Evolutionary conservation across 2,329 filamentous ascomycete species (phyloP).

Genomic region (Nannizzia gypsea): DNA sequence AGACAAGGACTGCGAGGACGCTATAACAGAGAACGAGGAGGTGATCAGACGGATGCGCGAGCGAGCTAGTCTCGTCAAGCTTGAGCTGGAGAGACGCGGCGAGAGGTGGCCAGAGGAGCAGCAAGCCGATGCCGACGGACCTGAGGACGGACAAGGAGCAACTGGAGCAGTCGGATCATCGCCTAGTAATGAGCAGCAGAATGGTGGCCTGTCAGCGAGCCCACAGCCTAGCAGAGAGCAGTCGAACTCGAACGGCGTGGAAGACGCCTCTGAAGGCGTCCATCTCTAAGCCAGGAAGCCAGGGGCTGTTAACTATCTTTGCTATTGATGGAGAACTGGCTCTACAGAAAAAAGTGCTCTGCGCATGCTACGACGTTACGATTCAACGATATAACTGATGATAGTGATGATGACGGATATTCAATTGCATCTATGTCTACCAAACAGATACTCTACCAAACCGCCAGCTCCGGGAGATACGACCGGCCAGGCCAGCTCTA

Average conservation of each 20-base stretch:
- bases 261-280: background rate
- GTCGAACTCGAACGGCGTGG: background rate
- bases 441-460: no score
- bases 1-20: slow-evolving; percentile 45
- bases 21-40: slow-evolving; percentile 46
- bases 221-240: background rate
- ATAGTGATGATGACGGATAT: background rate
- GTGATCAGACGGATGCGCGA: slow-evolving; percentile 47
- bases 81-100: slow-evolving; percentile 43
- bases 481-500: no score
- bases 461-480: no score
- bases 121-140: background rate
- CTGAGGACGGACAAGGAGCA: background rate
- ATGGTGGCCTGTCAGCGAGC: background rate
- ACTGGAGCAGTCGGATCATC: background rate
- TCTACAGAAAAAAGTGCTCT: no score
- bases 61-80: slow-evolving; percentile 42
- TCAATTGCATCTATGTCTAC: no score
- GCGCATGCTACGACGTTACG: background rate
- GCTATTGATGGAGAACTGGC: no score
- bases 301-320: background rate
- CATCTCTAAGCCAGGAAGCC: background rate
- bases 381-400: background rate
- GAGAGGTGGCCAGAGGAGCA: slow-evolving; percentile 36
- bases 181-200: background rate